Conservation (phyloP, 2,329 filamentous ascomycete species). For the Paecilomyces variotii region DNA sequence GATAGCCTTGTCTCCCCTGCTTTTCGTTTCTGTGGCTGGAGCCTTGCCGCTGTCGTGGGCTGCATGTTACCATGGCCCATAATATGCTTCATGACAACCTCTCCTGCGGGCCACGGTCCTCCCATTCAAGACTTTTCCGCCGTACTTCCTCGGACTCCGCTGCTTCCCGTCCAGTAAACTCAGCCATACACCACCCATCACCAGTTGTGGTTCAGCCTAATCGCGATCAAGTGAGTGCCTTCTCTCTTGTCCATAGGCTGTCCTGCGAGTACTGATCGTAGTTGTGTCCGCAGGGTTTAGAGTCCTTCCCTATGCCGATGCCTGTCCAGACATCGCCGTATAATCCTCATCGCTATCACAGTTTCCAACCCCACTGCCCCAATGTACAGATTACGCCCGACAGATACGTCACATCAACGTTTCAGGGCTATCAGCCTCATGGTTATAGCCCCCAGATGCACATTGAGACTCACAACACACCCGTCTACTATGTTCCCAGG, state of each 20-base stretch:
- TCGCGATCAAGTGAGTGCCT: neutral
- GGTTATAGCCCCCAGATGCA: neutral
- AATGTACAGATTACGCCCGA: neutral
- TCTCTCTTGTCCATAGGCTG: neutral
- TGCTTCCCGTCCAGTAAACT: neutral
- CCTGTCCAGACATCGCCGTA: neutral
- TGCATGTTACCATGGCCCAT: neutral
- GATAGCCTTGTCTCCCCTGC: neutral
- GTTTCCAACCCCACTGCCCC: neutral
- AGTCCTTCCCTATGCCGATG: neutral
- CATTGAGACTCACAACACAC: neutral
- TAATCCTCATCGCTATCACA: neutral
- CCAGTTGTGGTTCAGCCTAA: neutral
- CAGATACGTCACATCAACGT: neutral
- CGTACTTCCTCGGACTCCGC: neutral
- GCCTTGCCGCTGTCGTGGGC: neutral
- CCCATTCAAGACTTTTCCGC: neutral
- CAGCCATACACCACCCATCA: neutral
- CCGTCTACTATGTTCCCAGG: neutral
- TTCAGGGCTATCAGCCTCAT: neutral
- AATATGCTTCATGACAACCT: conserved; percentile 1
- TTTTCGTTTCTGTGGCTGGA: neutral
- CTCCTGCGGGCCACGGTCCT: neutral
- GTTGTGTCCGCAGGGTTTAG: neutral
- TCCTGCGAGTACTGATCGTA: neutral